Percentiles rank a stretch among this genome's conserved stretches.
Conservation (phyloP, 352 stramenopile species). For the Phytopythium cucurbitacearum region DNA sequence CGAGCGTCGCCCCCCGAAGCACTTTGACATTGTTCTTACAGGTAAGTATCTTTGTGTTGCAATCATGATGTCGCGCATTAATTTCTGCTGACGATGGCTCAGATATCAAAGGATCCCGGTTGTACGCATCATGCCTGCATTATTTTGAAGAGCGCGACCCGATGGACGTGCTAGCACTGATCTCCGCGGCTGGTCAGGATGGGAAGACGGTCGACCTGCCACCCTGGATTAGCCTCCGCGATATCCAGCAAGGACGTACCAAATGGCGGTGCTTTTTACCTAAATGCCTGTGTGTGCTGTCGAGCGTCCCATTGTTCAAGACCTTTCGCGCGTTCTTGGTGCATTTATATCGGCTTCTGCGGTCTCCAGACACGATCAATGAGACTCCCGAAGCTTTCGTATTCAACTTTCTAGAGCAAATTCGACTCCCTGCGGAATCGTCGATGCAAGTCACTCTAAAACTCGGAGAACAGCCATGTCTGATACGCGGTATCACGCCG, state of each 20-base stretch:
- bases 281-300: conserved; percentile 64
- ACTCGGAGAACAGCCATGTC: conserved; percentile 25
- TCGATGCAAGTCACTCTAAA: conserved; percentile 31
- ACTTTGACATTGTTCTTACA: conserved; percentile 72
- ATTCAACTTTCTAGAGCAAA: conserved; percentile 48
- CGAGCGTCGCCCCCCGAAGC: conserved; percentile 28
- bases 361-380: conserved; percentile 10
- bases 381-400: conserved; percentile 34
- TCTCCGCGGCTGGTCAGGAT: conserved; percentile 32
- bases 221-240: conserved; percentile 62
- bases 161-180: conserved; percentile 58
- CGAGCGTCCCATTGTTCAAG: conserved; percentile 47
- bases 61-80: neutral
- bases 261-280: conserved; percentile 54
- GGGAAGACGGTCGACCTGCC: conserved; percentile 38
- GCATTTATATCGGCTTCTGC: conserved; percentile 45
- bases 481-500: conserved; percentile 25
- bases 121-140: conserved; percentile 60
- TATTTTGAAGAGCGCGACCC: conserved; percentile 60
- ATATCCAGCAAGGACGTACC: conserved; percentile 58
- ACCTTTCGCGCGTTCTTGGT: conserved; percentile 41
- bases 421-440: conserved; percentile 27
- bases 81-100: neutral
- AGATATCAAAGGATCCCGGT: conserved; percentile 54
- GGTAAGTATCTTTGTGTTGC: conserved; percentile 14